Percentiles rank a stretch among this genome's conserved stretches.
Conservation (phyloP, 495 filamentous ascomycete genomes). For the Aspergillus indologenus region DNA sequence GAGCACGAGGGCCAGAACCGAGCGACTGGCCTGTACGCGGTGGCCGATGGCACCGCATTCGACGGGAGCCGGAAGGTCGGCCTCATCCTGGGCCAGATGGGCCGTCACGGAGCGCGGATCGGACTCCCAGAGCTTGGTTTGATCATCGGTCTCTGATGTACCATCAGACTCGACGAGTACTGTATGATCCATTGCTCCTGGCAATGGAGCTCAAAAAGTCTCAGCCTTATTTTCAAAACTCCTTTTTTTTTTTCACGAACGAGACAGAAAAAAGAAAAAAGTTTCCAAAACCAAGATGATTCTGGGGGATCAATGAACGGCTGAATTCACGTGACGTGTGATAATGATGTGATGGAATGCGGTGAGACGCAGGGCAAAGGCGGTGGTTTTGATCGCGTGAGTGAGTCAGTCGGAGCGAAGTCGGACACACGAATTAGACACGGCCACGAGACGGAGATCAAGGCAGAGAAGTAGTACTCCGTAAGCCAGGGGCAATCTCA, state of each 20-base stretch:
- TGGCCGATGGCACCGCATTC: slow-evolving; percentile 44
- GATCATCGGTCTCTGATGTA: slow-evolving; percentile 39
- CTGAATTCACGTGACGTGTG: slow-evolving; percentile 12
- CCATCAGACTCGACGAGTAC: slow-evolving; percentile 37
- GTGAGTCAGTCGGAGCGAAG: neutral
- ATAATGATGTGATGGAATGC: neutral
- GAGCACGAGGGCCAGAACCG: slow-evolving; percentile 46
- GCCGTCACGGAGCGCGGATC: slow-evolving; percentile 28
- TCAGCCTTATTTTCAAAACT: slow-evolving; percentile 16
- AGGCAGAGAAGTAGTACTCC: neutral
- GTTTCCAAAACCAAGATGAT: no score
- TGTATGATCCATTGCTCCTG: slow-evolving; percentile 33
- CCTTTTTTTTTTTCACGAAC: no score
- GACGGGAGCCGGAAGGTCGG: neutral
- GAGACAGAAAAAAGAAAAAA: no score
- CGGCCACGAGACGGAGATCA: neutral
- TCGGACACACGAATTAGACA: neutral
- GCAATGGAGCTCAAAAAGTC: slow-evolving; percentile 13
- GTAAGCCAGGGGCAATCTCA: neutral
- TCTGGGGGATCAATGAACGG: slow-evolving; percentile 8
- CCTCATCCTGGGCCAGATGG: slow-evolving; percentile 14
- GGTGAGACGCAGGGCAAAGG: neutral
- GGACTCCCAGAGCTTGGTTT: slow-evolving; percentile 39
- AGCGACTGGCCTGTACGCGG: slow-evolving; percentile 44
- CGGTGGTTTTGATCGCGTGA: neutral